Evolutionary conservation across 1,284 basidiomycete genomes (phyloP).

Genomic region (Lignosus rhinocerotis): DNA sequence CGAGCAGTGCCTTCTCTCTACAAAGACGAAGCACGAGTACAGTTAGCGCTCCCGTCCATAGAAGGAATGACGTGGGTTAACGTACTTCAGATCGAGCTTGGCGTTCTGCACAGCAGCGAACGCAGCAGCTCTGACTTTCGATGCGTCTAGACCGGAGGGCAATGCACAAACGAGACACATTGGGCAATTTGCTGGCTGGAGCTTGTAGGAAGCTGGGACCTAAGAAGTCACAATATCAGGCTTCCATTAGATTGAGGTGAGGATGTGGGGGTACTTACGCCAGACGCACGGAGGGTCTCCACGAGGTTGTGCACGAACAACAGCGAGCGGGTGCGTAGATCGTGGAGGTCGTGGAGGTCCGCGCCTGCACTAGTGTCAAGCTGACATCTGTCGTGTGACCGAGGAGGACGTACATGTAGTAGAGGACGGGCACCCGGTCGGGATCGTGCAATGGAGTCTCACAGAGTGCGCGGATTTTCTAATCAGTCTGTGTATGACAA

Average conservation of each 20-base stretch:
- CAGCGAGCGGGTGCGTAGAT: slow-evolving; percentile 63
- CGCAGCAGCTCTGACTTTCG: slow-evolving; percentile 43
- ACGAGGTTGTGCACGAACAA: slow-evolving; percentile 65
- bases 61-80: slow-evolving; percentile 2
- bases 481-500: slow-evolving; percentile 38
- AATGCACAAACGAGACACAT: slow-evolving; percentile 56
- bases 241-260: neutral
- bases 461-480: slow-evolving; percentile 42
- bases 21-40: neutral
- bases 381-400: slow-evolving; percentile 15
- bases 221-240: slow-evolving; percentile 27
- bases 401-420: slow-evolving; percentile 49
- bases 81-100: slow-evolving; percentile 48
- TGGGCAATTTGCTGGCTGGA: slow-evolving; percentile 62
- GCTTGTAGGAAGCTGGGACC: slow-evolving; percentile 60
- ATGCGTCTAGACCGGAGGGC: slow-evolving; percentile 42
- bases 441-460: slow-evolving; percentile 62
- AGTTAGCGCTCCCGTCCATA: slow-evolving; percentile 1
- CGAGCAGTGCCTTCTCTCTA: slow-evolving; percentile 54
- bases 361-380: slow-evolving; percentile 40
- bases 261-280: slow-evolving; percentile 41
- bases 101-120: slow-evolving; percentile 47
- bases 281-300: slow-evolving; percentile 57
- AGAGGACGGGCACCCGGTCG: slow-evolving; percentile 59
- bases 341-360: slow-evolving; percentile 68